Evolutionary conservation across 805 yeast species (phyloP).

Genomic region (Ogataea ramenticola): DNA sequence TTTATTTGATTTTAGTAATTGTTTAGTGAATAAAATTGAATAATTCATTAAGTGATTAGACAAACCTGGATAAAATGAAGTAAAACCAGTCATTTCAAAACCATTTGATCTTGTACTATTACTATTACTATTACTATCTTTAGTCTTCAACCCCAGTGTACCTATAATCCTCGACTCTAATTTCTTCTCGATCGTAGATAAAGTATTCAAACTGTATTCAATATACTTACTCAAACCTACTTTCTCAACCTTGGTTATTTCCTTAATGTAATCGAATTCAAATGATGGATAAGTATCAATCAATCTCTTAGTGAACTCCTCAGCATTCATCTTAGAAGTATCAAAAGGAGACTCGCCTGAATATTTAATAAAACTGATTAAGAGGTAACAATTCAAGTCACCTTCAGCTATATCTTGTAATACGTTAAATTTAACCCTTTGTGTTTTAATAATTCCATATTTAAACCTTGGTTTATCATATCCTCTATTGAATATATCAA

Average conservation of each 20-base stretch:
- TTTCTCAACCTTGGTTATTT: neutral
- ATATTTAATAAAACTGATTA: neutral
- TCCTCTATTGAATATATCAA: constrained; percentile 38
- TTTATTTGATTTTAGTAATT: constrained; percentile 8
- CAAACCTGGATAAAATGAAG: constrained; percentile 39
- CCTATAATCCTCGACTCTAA: constrained; percentile 21
- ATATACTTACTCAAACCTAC: neutral
- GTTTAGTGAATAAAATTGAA: constrained; percentile 9
- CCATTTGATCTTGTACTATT: constrained; percentile 2
- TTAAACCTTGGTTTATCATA: constrained; percentile 40
- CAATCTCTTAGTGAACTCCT: constrained; percentile 12
- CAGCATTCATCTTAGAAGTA: constrained; percentile 4
- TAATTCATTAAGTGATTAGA: constrained; percentile 18
- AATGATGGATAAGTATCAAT: constrained; percentile 6
- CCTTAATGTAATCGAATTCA: neutral
- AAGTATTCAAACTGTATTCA: neutral
- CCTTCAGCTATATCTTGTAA: neutral
- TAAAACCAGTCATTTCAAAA: constrained; percentile 44
- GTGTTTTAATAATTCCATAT: constrained; percentile 33
- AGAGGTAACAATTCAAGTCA: constrained; percentile 1
- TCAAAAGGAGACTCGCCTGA: too few species aligned
- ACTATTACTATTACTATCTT: constrained; percentile 12
- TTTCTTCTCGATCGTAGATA: constrained; percentile 5
- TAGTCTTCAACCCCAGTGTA: constrained; percentile 22
- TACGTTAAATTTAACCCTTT: constrained; percentile 29